phyloP scores from a whole-genome alignment of 495 filamentous ascomycete species.

The Neurospora sp. region DNA sequence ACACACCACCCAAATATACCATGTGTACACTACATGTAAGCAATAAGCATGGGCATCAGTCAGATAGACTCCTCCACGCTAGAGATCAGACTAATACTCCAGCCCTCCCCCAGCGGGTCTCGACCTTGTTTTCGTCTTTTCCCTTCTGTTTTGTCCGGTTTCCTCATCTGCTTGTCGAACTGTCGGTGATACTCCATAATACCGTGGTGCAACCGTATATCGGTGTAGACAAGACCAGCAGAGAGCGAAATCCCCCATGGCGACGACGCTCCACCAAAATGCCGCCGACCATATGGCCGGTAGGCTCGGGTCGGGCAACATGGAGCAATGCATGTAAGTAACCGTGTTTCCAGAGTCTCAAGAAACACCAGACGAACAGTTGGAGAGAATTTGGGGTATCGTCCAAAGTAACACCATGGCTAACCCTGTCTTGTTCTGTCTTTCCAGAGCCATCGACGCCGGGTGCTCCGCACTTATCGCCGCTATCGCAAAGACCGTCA shows the following conservation, averaged over 20 bases:
- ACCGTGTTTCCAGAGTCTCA: neutral
- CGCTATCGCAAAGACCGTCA: conserved; percentile 23
- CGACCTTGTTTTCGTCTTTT: neutral
- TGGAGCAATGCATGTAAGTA: neutral
- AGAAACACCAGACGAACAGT: neutral
- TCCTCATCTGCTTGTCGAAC: neutral
- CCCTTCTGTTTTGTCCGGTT: neutral
- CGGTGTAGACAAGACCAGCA: neutral
- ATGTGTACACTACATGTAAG: neutral
- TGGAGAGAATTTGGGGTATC: neutral
- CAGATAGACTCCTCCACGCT: neutral
- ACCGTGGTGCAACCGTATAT: neutral
- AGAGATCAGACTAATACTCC: neutral
- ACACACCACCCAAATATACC: neutral
- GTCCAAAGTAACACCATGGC: neutral
- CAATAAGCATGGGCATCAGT: neutral
- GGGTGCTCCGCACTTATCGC: conserved; percentile 30
- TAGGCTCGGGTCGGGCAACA: neutral
- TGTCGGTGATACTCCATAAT: neutral
- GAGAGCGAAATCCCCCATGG: neutral
- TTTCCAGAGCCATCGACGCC: conserved; percentile 30
- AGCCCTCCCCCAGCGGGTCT: neutral
- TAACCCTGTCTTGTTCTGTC: neutral
- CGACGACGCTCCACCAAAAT: neutral
- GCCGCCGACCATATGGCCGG: neutral